Conservation (phyloP, 192 early-diverging fungal species). For the Entomortierella parvispora region DNA sequence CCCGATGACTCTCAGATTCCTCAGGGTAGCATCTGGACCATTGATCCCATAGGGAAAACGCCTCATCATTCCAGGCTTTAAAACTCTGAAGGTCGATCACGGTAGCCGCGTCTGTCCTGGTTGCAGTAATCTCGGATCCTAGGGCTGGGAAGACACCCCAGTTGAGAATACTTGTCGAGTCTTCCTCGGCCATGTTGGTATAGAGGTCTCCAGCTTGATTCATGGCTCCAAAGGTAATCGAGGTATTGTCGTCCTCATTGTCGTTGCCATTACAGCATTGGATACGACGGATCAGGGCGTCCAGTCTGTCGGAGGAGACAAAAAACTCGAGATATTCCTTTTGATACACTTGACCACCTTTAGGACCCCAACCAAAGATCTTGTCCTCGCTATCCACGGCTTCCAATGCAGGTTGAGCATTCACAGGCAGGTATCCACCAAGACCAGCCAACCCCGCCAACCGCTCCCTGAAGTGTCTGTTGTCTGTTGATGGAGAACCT, state of each 20-base stretch:
- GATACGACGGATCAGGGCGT: constrained; percentile 17
- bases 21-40: constrained; percentile 80
- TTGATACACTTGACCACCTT: constrained; percentile 93
- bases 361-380: constrained; percentile 92
- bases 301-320: constrained; percentile 67
- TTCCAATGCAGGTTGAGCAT: constrained; percentile 94
- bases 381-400: constrained; percentile 76
- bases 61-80: constrained; percentile 94
- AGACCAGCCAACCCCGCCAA: constrained; percentile 75
- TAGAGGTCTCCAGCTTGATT: no score
- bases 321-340: constrained; percentile 55
- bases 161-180: no score
- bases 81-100: constrained; percentile 87
- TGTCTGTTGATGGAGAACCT: constrained; percentile 57
- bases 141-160: no score
- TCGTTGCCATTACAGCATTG: constrained; percentile 62
- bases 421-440: constrained; percentile 89
- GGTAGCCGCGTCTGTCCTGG: constrained; percentile 56
- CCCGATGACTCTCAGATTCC: constrained; percentile 49
- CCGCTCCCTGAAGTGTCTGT: constrained; percentile 54
- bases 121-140: constrained; percentile 17
- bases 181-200: no score
- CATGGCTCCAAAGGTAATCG: no score
- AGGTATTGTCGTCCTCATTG: constrained; percentile 83
- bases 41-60: constrained; percentile 89